Evolutionary conservation across 1,139 yeast genomes (phyloP), one percentile per base, ranked within the genome.

Genomic region (Zygoascus hellenicus): DNA sequence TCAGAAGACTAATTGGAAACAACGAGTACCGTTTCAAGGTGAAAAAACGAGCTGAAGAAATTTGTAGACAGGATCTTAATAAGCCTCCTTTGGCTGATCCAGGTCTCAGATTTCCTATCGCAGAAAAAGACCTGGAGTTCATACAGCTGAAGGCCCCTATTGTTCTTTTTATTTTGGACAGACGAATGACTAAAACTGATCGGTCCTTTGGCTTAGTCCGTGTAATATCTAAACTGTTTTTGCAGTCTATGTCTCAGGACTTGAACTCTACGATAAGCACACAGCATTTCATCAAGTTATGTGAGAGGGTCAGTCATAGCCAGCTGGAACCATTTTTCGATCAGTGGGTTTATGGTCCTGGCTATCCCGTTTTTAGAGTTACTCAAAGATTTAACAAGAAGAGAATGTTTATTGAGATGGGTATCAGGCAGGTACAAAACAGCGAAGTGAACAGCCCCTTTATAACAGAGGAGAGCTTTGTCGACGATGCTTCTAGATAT

Each of bases 211-310:
- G 98, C 1, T 71, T 94, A 51, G 81, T 92, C 1, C 78, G 98
- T 53, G 97, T 89, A 0, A 75, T 94, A 36, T 97, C 98, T 0
- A 92, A 90, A 59, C 70, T 94, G 19, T 88, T 92, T 58, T 69
- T 94, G 37, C 97, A 92, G 62, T 95, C 96, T 0, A 88, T 94
- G 94, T 86, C 96, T 3, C 96, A 96, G 14, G 98, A 92, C 58
- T 68, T 90, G 45, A 85, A 86, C 58, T 87, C 94, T n/a, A 75
- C 80, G 38, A 65, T 92, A 28, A 80, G 95, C 5, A 82, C 97
- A 0, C 73, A 76, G 9, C 97, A 92, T 67, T 90, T 94, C 59
- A 95, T 87, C 57, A 83, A 85, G 56, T 83, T 89, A 11, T 90
- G 97, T 66, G 99, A 94, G 62, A 85, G 90, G 56, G 97, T 92